Base-by-base conservation (phyloP, 495 filamentous ascomycete genomes). In the Lepidopterella palustris region DNA sequence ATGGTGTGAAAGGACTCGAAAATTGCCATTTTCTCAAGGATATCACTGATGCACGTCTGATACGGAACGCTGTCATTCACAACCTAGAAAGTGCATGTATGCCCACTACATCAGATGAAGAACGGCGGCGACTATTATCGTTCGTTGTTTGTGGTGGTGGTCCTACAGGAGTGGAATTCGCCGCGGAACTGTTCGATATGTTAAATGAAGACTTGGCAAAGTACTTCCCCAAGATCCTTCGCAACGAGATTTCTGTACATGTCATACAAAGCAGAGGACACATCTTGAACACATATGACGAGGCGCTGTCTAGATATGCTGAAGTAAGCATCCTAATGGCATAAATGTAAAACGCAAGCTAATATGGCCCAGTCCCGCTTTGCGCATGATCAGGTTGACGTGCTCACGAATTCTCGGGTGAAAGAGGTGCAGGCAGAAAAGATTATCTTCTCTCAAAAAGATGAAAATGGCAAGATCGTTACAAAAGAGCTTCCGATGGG, bases 221-320 rank as follows among this genome's bases (percentile, higher is more conserved):
- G 48, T 82, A 85, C 58, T 99, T 95, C 73, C 95, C 95, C 4
- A 83, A 84, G 59, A 86, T 99, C 52, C 77, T 99, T 25, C 82
- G 95, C 45, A 97, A 97, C 66, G 92, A 99, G 71, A 92, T 97
- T 42, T 97, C 95, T 3, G 92, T 99, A 0, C 95, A 99, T 70
- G 79, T 99, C 39, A 95, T 99, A 57, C 95, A 99, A 66, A 92
- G 87, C 67, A 81, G 95, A 45, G 84, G 82, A 32, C 92, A 99
- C 67, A 99, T 99, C 58, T 77, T 99, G 21, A 99, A 99, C 74
- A 99, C 95, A 4, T 99, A 99, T 69, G 95, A 99, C 65, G 95
- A 97, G 72, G 85, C 89, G 0, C 79, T 99, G 1, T 96, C 90
- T 21, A 84, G 84, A 68, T 99, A 90, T 70, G 95, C 95, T 55